These are phyloP conservation scores for Mycena metata DNA, from an alignment of 768 basidiomycete species.

Conservation along the genomic window DNA sequence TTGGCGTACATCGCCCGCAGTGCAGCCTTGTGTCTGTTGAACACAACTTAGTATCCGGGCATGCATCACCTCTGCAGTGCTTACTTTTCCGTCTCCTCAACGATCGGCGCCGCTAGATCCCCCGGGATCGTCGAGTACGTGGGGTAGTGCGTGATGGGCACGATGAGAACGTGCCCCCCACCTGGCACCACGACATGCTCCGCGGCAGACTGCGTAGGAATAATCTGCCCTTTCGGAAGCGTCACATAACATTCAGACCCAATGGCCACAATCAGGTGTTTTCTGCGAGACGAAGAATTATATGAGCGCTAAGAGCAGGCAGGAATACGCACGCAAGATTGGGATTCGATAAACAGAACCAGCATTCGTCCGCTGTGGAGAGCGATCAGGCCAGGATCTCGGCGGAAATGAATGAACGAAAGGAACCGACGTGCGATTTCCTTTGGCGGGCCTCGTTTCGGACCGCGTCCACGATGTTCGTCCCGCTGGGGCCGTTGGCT, in stretches of 20 bases:
- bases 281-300: constrained; percentile 47
- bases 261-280: constrained; percentile 96
- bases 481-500: constrained; percentile 61
- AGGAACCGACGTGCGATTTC: constrained; percentile 81
- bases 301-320: neutral
- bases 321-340: constrained; percentile 76
- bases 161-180: constrained; percentile 95
- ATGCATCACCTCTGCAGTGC: constrained; percentile 27
- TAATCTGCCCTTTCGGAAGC: constrained; percentile 95
- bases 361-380: constrained; percentile 87
- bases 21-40: constrained; percentile 80
- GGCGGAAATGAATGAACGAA: constrained; percentile 3
- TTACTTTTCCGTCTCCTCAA: constrained; percentile 85
- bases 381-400: constrained; percentile 23
- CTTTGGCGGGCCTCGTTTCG: constrained; percentile 71
- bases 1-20: constrained; percentile 80
- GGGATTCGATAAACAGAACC: constrained; percentile 98
- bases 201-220: constrained; percentile 77
- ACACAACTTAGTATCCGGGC: neutral
- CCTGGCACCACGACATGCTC: constrained; percentile 80
- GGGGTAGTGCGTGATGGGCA: constrained; percentile 94
- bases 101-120: constrained; percentile 80
- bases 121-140: constrained; percentile 86
- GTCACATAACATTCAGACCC: constrained; percentile 95
- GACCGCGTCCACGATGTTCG: constrained; percentile 52